phyloP scores from a whole-genome alignment of 345 rosid genomes.

The Mercurialis annua region DNA sequence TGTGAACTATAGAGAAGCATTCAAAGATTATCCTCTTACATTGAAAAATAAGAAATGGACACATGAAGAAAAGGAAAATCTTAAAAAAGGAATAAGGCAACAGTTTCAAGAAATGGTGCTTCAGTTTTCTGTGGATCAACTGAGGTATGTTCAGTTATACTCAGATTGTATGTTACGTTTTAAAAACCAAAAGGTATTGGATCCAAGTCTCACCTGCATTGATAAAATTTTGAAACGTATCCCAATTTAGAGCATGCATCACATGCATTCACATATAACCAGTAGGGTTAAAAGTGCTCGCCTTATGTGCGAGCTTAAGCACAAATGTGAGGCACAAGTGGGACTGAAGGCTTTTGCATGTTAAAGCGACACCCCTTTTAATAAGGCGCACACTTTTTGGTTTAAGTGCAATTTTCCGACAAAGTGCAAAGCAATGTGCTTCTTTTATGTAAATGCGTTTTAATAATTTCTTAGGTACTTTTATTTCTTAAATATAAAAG shows the following conservation, averaged over 20 bases:
- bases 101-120: constrained; percentile 71
- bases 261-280: neutral
- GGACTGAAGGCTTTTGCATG: too few relatives aligned
- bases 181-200: neutral
- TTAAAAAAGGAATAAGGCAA: constrained; percentile 65
- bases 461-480: too few relatives aligned
- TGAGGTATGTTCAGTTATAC: constrained; percentile 41
- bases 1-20: constrained; percentile 52
- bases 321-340: too few relatives aligned
- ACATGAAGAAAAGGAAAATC: constrained; percentile 59
- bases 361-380: too few relatives aligned
- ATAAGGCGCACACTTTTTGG: too few relatives aligned
- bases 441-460: too few relatives aligned
- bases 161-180: neutral
- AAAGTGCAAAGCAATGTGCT: too few relatives aligned
- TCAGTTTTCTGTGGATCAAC: constrained; percentile 47
- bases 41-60: constrained; percentile 69
- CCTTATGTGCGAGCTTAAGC: too few relatives aligned
- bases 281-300: too few relatives aligned
- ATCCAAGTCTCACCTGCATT: neutral
- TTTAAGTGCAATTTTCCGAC: too few relatives aligned
- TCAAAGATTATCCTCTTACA: constrained; percentile 47
- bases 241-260: too few relatives aligned
- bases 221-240: neutral
- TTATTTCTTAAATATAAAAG: too few relatives aligned